These are phyloP conservation scores for Diaporthe ampelina DNA, from an alignment of 2,329 filamentous ascomycete species.

Conservation along the genomic window DNA sequence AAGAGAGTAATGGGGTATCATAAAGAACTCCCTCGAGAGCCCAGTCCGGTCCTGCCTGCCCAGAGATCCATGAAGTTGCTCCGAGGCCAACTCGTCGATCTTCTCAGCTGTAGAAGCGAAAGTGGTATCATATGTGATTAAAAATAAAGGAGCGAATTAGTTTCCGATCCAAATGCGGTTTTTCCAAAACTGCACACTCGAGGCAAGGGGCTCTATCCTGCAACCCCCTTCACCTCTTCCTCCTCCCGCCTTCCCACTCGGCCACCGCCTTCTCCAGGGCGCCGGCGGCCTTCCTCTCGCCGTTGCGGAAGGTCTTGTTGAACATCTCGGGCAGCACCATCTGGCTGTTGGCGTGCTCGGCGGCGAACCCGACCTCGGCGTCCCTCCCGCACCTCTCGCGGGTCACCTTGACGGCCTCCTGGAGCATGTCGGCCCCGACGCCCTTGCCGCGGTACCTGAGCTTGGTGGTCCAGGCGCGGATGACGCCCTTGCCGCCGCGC, in stretches of 20 bases:
- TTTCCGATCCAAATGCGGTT: conserved; percentile 1
- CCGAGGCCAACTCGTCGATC: conserved; percentile 8
- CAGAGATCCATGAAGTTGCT: conserved; percentile 20
- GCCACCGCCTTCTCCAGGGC: conserved; percentile 65
- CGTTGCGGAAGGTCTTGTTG: conserved; percentile 70
- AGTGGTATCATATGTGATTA: conserved; percentile 38
- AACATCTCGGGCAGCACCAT: conserved; percentile 74
- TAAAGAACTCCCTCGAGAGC: conserved; percentile 17
- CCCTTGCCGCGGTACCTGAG: conserved; percentile 78
- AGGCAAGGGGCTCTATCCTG: background rate
- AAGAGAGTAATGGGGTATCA: conserved; percentile 40
- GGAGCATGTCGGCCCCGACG: conserved; percentile 79
- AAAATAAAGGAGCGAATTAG: conserved; percentile 38
- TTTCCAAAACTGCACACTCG: background rate
- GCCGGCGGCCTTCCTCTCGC: conserved; percentile 70
- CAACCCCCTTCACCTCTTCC: conserved; percentile 57
- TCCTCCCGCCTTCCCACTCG: conserved; percentile 62
- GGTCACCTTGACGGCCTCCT: conserved; percentile 78
- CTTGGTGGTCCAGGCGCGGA: conserved; percentile 87
- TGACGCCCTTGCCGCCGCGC: conserved; percentile 75
- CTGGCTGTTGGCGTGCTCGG: conserved; percentile 81
- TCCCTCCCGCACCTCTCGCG: conserved; percentile 77
- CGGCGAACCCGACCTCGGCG: conserved; percentile 78
- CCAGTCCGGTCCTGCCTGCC: conserved; percentile 30
- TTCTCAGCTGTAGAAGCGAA: conserved; percentile 34